These are phyloP conservation scores for Ustilago loliicola DNA, from an alignment of 1,284 basidiomycete species.

Conservation along the genomic window DNA sequence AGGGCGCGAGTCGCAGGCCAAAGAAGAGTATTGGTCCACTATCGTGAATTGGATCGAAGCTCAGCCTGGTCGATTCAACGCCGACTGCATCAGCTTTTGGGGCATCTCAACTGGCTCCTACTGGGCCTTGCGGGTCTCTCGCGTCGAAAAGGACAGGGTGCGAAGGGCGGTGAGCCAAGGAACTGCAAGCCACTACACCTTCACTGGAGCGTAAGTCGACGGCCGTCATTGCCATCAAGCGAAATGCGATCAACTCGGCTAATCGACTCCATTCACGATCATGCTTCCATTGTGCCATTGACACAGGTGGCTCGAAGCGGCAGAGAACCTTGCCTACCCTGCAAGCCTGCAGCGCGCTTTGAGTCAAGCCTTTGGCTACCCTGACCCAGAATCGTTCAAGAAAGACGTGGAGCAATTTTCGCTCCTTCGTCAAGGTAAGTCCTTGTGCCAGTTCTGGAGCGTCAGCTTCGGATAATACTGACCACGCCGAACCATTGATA, in stretches of 20 bases:
- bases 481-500: not conserved
- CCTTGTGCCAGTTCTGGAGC: too few species aligned
- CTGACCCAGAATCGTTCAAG: slow-evolving; percentile 34
- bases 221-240: not conserved
- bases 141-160: slow-evolving; percentile 24
- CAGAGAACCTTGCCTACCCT: slow-evolving; percentile 43
- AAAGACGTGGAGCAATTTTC: slow-evolving; percentile 36
- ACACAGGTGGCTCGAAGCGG: slow-evolving; percentile 47
- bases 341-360: slow-evolving; percentile 42
- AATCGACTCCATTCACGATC: not conserved
- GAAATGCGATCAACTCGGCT: not conserved
- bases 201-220: slow-evolving; percentile 35
- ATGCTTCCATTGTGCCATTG: not conserved
- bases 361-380: slow-evolving; percentile 38
- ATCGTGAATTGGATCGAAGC: slow-evolving; percentile 48
- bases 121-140: slow-evolving; percentile 40
- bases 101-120: slow-evolving; percentile 49
- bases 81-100: slow-evolving; percentile 41
- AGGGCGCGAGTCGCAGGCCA: slow-evolving; percentile 17
- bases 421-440: slow-evolving; percentile 33
- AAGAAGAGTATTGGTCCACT: slow-evolving; percentile 31
- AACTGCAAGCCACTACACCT: slow-evolving; percentile 48
- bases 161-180: slow-evolving; percentile 41
- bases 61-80: slow-evolving; percentile 16
- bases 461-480: not conserved